Base-by-base conservation (phyloP, 2,329 filamentous ascomycete species). In the Talaromyces sp. region DNA sequence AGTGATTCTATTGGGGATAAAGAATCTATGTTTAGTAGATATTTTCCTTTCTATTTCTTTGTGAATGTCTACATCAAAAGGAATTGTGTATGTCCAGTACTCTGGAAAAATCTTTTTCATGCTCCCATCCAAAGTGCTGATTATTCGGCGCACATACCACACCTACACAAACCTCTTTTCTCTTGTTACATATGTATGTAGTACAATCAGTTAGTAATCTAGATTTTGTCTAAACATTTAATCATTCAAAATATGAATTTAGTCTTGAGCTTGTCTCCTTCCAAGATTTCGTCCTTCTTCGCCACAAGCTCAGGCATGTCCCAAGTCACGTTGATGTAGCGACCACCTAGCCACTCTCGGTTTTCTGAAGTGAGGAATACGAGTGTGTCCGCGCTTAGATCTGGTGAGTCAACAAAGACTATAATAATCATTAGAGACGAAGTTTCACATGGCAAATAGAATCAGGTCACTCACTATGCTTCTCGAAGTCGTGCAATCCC, bases 221-320 rank as follows among this genome's bases (percentile, higher is more conserved):
- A 19, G 43, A 47, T 13, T 22, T 35, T 35, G 9, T 54, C 19
- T 54, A 4, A 11, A 35, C 9, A 35, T 54, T 31, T 15, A 9
- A n/a, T 13, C 22, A 8, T 37, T 35, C 33, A 66, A 39, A 62
- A 52, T 31, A 52, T 31, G 8, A 71, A 74, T 7, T 68, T 75
- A 3, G 77, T 79, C 13, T 81, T 84, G 3, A 71, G 72, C 76
- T n/a, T 83, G 84, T 70, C 67, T 27, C 63, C 66, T 62, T 52
- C 37, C 15, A 69, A 61, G 59, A 71, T 71, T 49, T 70, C 69
- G 25, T 69, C 65, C 59, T 69, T 66, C 56, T 65, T 69, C 19
- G 59, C 59, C 37, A 65, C 66, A 17, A 70, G 39, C 49, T 70
- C 67, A 19, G 68, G 61, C 66, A 70, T 67, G 43, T 70, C 66